Percentiles rank a stretch among this genome's conserved stretches.
Conservation (phyloP, 352 stramenopile species). For the Phytophthora nicotianae region DNA sequence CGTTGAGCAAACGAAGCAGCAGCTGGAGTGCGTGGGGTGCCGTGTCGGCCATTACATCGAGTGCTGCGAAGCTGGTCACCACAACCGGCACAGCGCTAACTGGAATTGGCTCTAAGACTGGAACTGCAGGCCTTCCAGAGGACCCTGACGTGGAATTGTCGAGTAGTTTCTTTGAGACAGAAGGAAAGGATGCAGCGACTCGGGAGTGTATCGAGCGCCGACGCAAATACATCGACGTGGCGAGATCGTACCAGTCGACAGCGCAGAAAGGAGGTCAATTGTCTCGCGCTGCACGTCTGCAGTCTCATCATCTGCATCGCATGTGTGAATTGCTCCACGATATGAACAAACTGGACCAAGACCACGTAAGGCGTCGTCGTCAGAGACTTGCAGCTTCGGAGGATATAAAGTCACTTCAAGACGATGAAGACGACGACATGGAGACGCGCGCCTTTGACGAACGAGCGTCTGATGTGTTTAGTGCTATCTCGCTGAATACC, state of each 20-base stretch:
- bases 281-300: constrained; percentile 60
- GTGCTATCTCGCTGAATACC: constrained; percentile 66
- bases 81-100: constrained; percentile 64
- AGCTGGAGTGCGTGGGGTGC: constrained; percentile 76
- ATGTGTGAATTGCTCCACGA: constrained; percentile 74
- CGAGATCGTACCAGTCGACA: constrained; percentile 61
- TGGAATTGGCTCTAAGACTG: constrained; percentile 42
- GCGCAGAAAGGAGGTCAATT: constrained; percentile 71
- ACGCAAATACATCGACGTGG: constrained; percentile 70
- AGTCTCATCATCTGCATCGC: constrained; percentile 70
- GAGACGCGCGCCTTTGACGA: constrained; percentile 74
- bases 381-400: constrained; percentile 36
- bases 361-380: constrained; percentile 45
- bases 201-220: constrained; percentile 46
- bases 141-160: constrained; percentile 54
- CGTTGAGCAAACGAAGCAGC: constrained; percentile 31
- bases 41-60: constrained; percentile 72
- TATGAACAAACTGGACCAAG: constrained; percentile 75
- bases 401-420: constrained; percentile 13
- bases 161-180: constrained; percentile 46
- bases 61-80: constrained; percentile 77
- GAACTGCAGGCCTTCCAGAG: constrained; percentile 31
- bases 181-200: constrained; percentile 33
- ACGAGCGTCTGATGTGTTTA: constrained; percentile 74
- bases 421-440: constrained; percentile 65